Percentiles rank a stretch among this genome's conserved stretches.
These are phyloP conservation scores for Draba incana DNA, from an alignment of 345 rosid species.

Conservation along the genomic window DNA sequence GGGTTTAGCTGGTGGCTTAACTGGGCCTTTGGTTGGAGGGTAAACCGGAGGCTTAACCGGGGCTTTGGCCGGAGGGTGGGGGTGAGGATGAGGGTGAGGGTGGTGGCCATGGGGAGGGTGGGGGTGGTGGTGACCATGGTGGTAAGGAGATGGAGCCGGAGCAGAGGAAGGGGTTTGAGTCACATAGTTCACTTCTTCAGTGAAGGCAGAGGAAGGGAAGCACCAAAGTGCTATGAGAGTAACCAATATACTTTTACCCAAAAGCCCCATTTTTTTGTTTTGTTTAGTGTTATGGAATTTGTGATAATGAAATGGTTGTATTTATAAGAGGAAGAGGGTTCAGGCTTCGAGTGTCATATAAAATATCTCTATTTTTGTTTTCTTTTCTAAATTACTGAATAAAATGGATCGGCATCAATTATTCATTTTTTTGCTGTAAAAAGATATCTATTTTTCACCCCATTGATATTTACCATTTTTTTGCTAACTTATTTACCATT, in stretches of 20 bases:
- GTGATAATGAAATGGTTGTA: neutral
- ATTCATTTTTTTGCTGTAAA: neutral
- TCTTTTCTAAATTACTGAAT: neutral
- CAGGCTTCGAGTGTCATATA: neutral
- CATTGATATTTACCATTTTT: too few relatives aligned
- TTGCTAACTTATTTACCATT: too few relatives aligned
- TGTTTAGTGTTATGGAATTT: neutral
- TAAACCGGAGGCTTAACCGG: slow-evolving; percentile 25
- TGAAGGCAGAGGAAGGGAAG: slow-evolving; percentile 47
- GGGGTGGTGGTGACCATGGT: slow-evolving; percentile 49
- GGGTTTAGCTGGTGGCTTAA: slow-evolving; percentile 33
- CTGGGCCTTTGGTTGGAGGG: slow-evolving; percentile 12
- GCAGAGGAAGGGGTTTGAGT: slow-evolving; percentile 40
- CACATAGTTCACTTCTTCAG: slow-evolving; percentile 41
- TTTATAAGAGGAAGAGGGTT: slow-evolving; percentile 33
- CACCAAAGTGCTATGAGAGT: slow-evolving; percentile 45
- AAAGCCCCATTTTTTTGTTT: slow-evolving; percentile 37
- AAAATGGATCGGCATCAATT: neutral
- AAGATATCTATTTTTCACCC: too few relatives aligned
- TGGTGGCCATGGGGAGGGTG: slow-evolving; percentile 43
- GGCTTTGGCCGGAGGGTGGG: slow-evolving; percentile 17
- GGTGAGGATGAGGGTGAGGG: slow-evolving; percentile 38
- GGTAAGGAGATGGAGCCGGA: slow-evolving; percentile 45
- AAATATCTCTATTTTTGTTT: neutral
- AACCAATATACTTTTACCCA: slow-evolving; percentile 44